Evolutionary conservation across 1,284 basidiomycete species (phyloP).

Genomic region (Cystobasidiaceae sp.): DNA sequence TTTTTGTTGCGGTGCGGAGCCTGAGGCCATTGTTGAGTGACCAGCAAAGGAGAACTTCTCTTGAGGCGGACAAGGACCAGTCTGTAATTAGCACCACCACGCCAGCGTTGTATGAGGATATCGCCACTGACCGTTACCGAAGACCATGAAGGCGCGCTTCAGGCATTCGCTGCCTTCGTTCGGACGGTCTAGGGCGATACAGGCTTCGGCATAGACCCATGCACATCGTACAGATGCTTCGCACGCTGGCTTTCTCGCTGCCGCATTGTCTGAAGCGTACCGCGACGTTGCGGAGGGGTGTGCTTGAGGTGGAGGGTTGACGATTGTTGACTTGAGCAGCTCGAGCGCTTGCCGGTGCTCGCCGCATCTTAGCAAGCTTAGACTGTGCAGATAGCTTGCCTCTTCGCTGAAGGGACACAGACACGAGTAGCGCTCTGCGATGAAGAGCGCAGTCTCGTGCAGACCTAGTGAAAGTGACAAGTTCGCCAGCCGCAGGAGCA

Average conservation of each 20-base stretch:
- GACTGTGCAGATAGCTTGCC: conserved; percentile 35
- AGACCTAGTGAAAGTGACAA: conserved; percentile 19
- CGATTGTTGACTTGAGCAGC: conserved; percentile 33
- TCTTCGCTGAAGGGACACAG: conserved; percentile 38
- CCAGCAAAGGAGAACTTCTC: neutral
- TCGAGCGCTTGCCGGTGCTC: conserved; percentile 37
- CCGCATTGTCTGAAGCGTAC: neutral
- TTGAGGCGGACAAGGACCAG: too few species aligned
- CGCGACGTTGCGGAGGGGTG: neutral
- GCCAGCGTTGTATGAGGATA: too few species aligned
- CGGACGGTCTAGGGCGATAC: conserved; percentile 33
- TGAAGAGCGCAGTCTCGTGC: conserved; percentile 40
- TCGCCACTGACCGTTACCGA: conserved; percentile 7
- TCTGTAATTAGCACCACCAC: too few species aligned
- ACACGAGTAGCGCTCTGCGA: conserved; percentile 39
- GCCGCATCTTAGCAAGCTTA: conserved; percentile 18
- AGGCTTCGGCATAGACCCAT: conserved; percentile 39
- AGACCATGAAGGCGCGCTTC: conserved; percentile 20
- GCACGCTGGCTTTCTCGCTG: conserved; percentile 35
- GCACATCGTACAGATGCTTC: conserved; percentile 41
- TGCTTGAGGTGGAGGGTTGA: conserved; percentile 19
- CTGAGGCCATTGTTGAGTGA: neutral
- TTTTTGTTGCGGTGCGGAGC: neutral
- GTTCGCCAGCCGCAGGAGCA: conserved; percentile 22
- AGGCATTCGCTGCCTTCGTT: conserved; percentile 42